Conservation (phyloP, 116 monocot species). For the Zostera marina region DNA sequence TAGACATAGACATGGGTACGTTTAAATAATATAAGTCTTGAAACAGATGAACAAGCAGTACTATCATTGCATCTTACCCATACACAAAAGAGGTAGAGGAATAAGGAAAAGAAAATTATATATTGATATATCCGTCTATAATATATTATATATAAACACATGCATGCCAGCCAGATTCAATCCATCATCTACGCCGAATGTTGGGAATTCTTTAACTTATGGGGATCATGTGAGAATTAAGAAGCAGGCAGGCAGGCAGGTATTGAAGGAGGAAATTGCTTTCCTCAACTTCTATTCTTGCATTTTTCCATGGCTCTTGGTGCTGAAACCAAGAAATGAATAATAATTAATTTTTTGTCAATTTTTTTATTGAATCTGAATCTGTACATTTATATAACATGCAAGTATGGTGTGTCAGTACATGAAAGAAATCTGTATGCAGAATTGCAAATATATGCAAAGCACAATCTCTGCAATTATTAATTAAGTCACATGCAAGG, state of each 20-base stretch:
- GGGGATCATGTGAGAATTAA: neutral
- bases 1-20: slow-evolving; percentile 3
- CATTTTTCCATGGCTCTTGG: slow-evolving; percentile 80
- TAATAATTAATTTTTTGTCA: neutral
- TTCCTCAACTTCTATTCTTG: slow-evolving; percentile 52
- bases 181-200: slow-evolving; percentile 5
- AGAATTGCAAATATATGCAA: no score
- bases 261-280: neutral
- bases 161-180: neutral
- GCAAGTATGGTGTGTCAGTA: no score
- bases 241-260: neutral
- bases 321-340: slow-evolving; percentile 21
- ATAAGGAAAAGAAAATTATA: neutral
- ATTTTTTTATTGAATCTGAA: neutral
- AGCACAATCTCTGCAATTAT: neutral
- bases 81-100: slow-evolving; percentile 6
- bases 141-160: neutral
- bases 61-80: slow-evolving; percentile 4
- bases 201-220: neutral
- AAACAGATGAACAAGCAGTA: slow-evolving; percentile 2
- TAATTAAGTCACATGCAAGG: neutral
- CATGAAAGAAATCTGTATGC: no score
- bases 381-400: no score
- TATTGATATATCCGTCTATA: no score
- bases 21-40: neutral